A percentile compares a stretch with the other conserved stretches of the same genome.
phyloP scores from a whole-genome alignment of 305 asterid species.

The Solanum hybrid region DNA sequence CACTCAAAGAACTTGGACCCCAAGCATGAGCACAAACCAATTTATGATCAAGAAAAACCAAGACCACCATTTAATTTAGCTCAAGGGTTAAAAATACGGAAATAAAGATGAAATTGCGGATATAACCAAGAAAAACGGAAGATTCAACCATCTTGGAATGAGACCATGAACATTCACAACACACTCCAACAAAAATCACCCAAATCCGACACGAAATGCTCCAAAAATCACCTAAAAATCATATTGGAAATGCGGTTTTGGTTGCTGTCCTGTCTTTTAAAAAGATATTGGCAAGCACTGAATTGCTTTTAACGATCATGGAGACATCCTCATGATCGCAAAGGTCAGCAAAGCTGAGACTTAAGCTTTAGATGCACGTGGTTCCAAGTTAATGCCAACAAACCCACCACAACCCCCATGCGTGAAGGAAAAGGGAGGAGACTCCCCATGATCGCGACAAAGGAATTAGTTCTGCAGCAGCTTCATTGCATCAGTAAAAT shows the following conservation, averaged over 20 bases:
- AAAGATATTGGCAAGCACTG: background rate
- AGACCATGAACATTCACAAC: background rate
- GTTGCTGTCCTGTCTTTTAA: background rate
- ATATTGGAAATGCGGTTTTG: background rate
- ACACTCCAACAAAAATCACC: background rate
- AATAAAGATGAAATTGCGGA: no score
- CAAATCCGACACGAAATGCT: background rate
- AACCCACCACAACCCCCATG: background rate
- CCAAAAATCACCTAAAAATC: background rate
- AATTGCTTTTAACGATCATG: background rate
- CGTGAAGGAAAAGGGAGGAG: background rate
- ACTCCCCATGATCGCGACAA: accelerated
- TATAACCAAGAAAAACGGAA: background rate
- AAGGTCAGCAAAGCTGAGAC: background rate
- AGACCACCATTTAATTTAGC: no score
- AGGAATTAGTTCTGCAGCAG: background rate
- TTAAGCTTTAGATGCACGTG: no score
- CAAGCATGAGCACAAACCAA: no score
- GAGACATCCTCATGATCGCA: background rate
- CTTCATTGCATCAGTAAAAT: no score
- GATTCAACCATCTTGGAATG: background rate
- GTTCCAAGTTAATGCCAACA: no score
- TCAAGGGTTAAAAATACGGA: no score
- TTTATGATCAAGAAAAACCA: no score
- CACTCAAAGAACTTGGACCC: no score